Base-by-base conservation (phyloP, 1,139 yeast species). In the Pichia sp. region DNA sequence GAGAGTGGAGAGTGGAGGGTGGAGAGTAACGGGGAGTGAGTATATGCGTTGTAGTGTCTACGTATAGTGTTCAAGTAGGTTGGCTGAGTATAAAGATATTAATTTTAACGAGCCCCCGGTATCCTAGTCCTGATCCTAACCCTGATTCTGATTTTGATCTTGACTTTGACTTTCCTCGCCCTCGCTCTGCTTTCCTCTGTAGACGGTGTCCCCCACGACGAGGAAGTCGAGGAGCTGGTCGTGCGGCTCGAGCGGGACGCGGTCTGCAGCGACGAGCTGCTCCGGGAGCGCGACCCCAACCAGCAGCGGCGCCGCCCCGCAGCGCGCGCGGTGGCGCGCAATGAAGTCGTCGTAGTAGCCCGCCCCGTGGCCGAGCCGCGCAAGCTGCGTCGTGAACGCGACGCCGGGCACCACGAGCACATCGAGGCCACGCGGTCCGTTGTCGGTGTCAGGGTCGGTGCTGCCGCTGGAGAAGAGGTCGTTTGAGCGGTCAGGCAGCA, bases 261-360 rank as follows among this genome's bases (percentile, higher is more conserved):
- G 28, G 2, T 38, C 40, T 1, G 54, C 52, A 0, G 64, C 67
- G 0, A 80, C 71, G n/a, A 84, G 53, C 51, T 89, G 93, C 54
- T 82, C 84, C 12, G 65, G 56, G 8, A 89, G 66, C 0, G 94
- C 94, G 6, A 88, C 60, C 0, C 91, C 95, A 2, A 84, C 58
- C 30, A 81, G 53, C 31, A 56, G 58, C 0, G 84, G 83, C 22
- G 41, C 52, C 7, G 17, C 18, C 6, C 30, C 30, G 18, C 14
- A 52, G 44, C 62, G 59, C 50, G 58, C 60, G n/a, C 53, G 39
- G 53, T 78, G 79, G 34, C 79, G 64, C 30, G 66, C 63, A 31
- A 86, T 68, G 56, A 76, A 89, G 50, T 80, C 85, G 59, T 91
- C 97, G 59, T 91, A 91, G 60, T 74, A 88, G 0, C 96, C 98